Evolutionary conservation across 139 green algal species (phyloP), one percentile per base, ranked within the genome.

Genomic region (Coccomyxa sp.): DNA sequence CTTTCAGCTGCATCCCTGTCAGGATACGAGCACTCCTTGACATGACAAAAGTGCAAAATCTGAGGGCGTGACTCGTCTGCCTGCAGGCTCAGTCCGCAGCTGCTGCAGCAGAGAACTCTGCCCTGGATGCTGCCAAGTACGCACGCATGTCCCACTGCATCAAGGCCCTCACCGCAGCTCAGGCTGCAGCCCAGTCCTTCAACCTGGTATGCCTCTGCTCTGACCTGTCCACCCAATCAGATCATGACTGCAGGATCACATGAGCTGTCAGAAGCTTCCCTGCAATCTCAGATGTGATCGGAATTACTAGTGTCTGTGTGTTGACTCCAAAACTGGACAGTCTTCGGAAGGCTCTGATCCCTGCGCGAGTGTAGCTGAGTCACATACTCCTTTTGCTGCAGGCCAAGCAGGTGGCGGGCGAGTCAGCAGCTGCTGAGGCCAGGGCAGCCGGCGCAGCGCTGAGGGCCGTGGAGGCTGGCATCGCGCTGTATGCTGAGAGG

Each of bases 401-500:
- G 70, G 70, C 70, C 34, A 75, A 75, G 35, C 8, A 68, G n/a
- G 41, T 50, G n/a, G 74, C 74, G 14, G 18, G 10, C 54, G 74
- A 74, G n/a, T 55, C 58, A 16, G 54, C 75, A 1, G 18, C 29
- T 7, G 58, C 75, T 8, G 75, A 74, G 27, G 37, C 38, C 9
- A 55, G 75, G 14, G 75, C 75, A 6, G 75, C 75, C 35, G 37
- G 36, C 22, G 75, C 75, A 12, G 75, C 75, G 31, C 58, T 80
- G 75, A 35, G 36, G 35, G 38, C 55, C 37, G 75, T 80, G 75
- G 75, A 80, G 75, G 35, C 38, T 12, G 58, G 75, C 75, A 80
- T 80, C 75, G 37, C 75, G 31, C 24, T 74, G 36, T 74, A 80
- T 24, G 75, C 75, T 22, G 36, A 80, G 75, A 35, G 36, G 14